Evolutionary conservation across 2,329 filamentous ascomycete species (phyloP).

Genomic region (Sporothrix protearum): DNA sequence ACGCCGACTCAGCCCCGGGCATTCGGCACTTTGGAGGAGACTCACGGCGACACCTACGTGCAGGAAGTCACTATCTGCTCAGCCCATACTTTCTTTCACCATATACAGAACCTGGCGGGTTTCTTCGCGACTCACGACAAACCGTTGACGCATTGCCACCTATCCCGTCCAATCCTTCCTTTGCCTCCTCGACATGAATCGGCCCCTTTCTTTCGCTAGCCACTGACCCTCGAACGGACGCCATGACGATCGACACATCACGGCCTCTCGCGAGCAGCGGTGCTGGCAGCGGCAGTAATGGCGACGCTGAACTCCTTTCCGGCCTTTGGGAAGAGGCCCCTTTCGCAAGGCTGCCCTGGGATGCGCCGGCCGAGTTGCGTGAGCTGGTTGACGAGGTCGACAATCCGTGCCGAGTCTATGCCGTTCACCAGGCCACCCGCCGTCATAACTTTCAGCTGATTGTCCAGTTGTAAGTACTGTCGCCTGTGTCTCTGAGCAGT

Average conservation of each 20-base stretch:
- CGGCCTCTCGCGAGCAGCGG: constrained; percentile 23
- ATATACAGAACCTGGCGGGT: too few relatives aligned
- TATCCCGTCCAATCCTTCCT: neutral
- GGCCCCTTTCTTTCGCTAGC: neutral
- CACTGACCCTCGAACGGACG: constrained; percentile 6
- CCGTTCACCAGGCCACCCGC: constrained; percentile 57
- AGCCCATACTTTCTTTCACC: neutral
- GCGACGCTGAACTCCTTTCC: constrained; percentile 49
- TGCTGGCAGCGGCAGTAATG: neutral
- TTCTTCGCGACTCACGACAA: neutral
- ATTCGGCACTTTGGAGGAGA: neutral
- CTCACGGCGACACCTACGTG: neutral
- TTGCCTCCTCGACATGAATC: constrained; percentile 2
- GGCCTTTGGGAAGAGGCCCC: constrained; percentile 60
- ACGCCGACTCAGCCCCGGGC: neutral
- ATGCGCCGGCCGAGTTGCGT: constrained; percentile 57
- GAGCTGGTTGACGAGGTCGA: constrained; percentile 56
- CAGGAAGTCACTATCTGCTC: neutral
- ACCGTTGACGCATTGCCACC: neutral
- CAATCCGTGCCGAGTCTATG: constrained; percentile 59
- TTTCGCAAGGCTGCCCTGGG: constrained; percentile 56
- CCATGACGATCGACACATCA: constrained; percentile 48
- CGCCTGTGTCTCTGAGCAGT: constrained; percentile 12
- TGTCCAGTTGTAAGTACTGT: constrained; percentile 59
- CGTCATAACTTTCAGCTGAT: constrained; percentile 63